Base-by-base conservation (phyloP, 2,329 filamentous ascomycete genomes). In the Hypomyces rosellus region DNA sequence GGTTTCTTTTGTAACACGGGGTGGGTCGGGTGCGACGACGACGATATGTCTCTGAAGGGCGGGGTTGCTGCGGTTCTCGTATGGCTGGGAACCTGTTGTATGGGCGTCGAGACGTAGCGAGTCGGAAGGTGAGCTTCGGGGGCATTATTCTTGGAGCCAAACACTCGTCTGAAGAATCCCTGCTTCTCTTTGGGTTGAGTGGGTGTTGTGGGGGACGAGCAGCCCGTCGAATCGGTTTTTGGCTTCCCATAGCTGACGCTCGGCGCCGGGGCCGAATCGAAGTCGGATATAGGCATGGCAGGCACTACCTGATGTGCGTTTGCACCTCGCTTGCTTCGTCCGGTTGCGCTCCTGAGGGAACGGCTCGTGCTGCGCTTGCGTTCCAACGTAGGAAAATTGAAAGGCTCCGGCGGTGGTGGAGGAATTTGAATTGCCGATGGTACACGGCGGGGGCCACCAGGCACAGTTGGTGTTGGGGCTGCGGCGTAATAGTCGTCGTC, bases 121-220 rank as follows among this genome's bases (percentile, higher is more conserved):
- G 57, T 18, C 48, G 52, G 33, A 38, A 5, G 39, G 15, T 16
- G 1, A 34, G 16, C 22, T 11, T 49, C 43, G 22, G 49, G 34
- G n/a, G 36, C 16, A 55, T 65, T 74, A 45, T 70, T 78, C 63
- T 78, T 87, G 34, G 86, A 86, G 37, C 86, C 88, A 72, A 97
- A 97, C 37, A 97, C 88, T 55, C 92, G 83, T 60, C 89, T 84
- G 73, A 97, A 97, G 73, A 99, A 97, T 16, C 93, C 91, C 8
- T 81, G 88, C 51, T 84, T 82, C 61, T 89, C 85, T 63, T 86
- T 88, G 47, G 74, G 65, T 50, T 68, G 69, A 59, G 73, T 57
- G 67, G 72, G 55, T 63, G 71, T 55, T 63, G 71, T 54, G 65
- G 66, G 54, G 64, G 66, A 48, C 34, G 73, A 41, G 15, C 38